Base-by-base conservation (phyloP, 257 asterid species). In the Linderniella brevidens region DNA sequence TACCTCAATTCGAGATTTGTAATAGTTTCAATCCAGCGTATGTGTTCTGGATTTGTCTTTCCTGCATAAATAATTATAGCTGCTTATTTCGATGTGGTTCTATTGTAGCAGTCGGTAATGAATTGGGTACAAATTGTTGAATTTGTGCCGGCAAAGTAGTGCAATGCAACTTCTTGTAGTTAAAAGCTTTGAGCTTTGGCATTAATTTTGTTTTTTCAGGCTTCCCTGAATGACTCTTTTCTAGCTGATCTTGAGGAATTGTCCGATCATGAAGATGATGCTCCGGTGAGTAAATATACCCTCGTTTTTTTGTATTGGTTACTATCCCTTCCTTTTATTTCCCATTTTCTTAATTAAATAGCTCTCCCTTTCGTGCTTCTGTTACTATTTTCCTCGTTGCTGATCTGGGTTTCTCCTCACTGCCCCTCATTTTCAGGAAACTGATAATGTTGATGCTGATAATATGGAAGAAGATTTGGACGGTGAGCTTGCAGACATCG, bases 221-320 rank as follows among this genome's bases (percentile, higher is more conserved):
- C 98, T 53, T 80, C 95, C 52, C 95, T 88, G 49, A 79, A 78
- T 58, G 98, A 88, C 76, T 80, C 95, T 37, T 88, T 88, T 63
- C 70, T 88, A 63, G 98, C 98, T 19, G 98, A 88, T 74, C 92
- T 88, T 35, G 95, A 88, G 17, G 98, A 88, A 39, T 60, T 88
- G 58, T 88, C 97, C 32, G 97, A 88, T 62, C 76, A 74, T 47
- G 97, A 88, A 70, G 95, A 81, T 37, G 93, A 78, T 54, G 49
- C 53, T 61, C 67, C 66, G 74, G 94, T 88, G 57, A 69, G 94
- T 65, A 25, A 46, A 32, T 7, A 3, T 36, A 39, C 52, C 53
- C 52, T 50, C 35, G 13, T 19, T 49, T 49, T 37, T 36, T 13
- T 40, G 11, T 50, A 11, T 62, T 48, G 49, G 19, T n/a, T 36